A percentile compares a stretch with the other conserved stretches of the same genome.
Evolutionary conservation across 2,329 filamentous ascomycete genomes (phyloP).

Genomic region (Elsinoe australis): DNA sequence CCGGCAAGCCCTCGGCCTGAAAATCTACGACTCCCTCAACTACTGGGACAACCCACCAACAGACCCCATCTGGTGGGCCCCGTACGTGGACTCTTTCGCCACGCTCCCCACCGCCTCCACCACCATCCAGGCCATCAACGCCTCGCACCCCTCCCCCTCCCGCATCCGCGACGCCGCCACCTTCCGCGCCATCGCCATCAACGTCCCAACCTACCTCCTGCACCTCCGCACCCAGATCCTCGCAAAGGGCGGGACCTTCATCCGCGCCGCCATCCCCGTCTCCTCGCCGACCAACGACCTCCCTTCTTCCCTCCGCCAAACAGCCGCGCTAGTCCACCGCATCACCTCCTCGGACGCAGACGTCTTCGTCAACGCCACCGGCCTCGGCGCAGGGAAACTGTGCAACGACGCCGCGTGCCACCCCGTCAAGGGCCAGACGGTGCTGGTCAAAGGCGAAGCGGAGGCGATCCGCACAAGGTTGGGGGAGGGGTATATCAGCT

Average conservation of each 20-base stretch:
- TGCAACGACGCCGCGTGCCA: slow-evolving; percentile 32
- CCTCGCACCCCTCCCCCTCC: not conserved
- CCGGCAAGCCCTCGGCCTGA: slow-evolving; percentile 22
- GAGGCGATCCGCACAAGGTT: slow-evolving; percentile 26
- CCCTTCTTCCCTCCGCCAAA: not conserved
- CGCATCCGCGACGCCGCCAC: slow-evolving; percentile 25
- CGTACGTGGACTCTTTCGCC: slow-evolving; percentile 31
- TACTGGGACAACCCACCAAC: slow-evolving; percentile 26
- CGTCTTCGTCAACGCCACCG: slow-evolving; percentile 35
- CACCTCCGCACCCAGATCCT: slow-evolving; percentile 28
- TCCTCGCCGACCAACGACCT: not conserved
- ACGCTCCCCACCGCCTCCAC: slow-evolving; percentile 20
- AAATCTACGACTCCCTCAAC: slow-evolving; percentile 20
- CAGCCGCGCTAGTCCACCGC: not conserved
- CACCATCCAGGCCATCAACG: not conserved
- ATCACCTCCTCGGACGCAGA: not conserved
- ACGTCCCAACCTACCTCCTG: slow-evolving; percentile 33
- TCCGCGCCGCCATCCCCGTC: not conserved
- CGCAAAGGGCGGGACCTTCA: not conserved
- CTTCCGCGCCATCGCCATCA: slow-evolving; percentile 33
- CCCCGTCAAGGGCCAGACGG: slow-evolving; percentile 41
- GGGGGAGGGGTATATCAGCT: slow-evolving; percentile 29
- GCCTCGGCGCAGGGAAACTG: slow-evolving; percentile 35
- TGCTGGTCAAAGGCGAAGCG: slow-evolving; percentile 39
- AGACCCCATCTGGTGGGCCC: slow-evolving; percentile 35